Evolutionary conservation across 2,329 filamentous ascomycete genomes (phyloP), one percentile per base, ranked within the genome.

Genomic region (Claviceps africana): DNA sequence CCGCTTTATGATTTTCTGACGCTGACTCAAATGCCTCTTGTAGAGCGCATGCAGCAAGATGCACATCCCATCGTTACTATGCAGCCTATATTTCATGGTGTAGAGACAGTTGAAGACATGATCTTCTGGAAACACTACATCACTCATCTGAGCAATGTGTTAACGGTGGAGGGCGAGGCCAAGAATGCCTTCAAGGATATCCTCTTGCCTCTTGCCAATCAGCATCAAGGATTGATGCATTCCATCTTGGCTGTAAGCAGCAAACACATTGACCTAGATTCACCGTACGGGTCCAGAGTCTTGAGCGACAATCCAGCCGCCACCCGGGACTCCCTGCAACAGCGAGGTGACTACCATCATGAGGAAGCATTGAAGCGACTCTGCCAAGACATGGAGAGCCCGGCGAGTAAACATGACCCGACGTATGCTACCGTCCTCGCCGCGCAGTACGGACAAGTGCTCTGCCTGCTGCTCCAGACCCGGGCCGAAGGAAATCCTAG

Each of bases 161-260:
- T 95, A 50, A 95, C 86, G 1, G 78, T 95, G 19, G 86, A 91
- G 61, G 83, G 84, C 48, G 86, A 90, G 63, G 77, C 83, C 55
- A 82, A 82, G 54, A 95, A 94, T 59, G 87, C 88, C 1, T 95
- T 95, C 70, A 87, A 87, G 62, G 85, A 88, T 57, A 83, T 93
- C 58, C 72, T 95, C 37, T 73, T 95, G 2, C 86, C 87, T 1
- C 85, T 94, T 71, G 88, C 89, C 2, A 81, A 86, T 43, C 76
- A 83, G 55, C 84, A 95, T 63, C 77, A 82, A 56, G 88, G 88
- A 13, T 72, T 95, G 50, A 95, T 95, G 88, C 89, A 95, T 65
- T 93, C 88, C 11, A 81, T 95, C 48, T 76, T 95, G 51, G 88
- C 86, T 45, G 74, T 95, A 9, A 86, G 88, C 39, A 86, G 86